Percentiles rank a stretch among this genome's conserved stretches.
phyloP scores from a whole-genome alignment of 495 filamentous ascomycete species.

The Tuber umbilicatum region DNA sequence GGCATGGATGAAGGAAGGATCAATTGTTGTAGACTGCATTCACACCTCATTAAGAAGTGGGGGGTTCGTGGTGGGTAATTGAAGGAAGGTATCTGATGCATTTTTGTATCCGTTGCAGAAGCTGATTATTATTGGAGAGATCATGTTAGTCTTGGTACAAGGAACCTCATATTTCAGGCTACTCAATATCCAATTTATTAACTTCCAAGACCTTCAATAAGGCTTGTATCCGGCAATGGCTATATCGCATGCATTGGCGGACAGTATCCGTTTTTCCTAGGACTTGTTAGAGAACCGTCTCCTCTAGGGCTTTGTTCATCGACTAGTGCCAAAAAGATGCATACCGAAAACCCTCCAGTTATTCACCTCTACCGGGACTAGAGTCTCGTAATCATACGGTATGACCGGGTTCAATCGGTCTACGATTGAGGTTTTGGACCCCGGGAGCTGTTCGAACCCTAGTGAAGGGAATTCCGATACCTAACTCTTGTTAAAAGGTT shows the following conservation, averaged over 20 bases:
- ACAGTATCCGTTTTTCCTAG: background rate
- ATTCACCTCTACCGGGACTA: background rate
- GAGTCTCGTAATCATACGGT: background rate
- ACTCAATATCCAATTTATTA: background rate
- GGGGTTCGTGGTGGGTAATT: no score
- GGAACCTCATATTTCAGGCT: no score
- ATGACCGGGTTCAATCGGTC: background rate
- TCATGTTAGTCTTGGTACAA: no score
- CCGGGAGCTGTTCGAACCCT: background rate
- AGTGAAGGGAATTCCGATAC: background rate
- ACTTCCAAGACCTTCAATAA: background rate
- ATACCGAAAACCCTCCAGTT: background rate
- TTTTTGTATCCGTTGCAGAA: no score
- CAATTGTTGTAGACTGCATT: no score
- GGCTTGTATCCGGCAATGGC: background rate
- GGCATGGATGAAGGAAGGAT: no score
- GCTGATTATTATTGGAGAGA: no score
- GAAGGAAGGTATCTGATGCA: no score
- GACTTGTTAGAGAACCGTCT: background rate
- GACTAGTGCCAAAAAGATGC: background rate
- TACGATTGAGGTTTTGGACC: background rate
- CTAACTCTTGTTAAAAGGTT: background rate
- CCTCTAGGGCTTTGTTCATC: background rate
- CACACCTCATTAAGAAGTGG: no score
- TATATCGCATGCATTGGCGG: background rate